Evolutionary conservation across 208 protist species (phyloP), one percentile per base, ranked within the genome.

Genomic region (Angomonas deanei): DNA sequence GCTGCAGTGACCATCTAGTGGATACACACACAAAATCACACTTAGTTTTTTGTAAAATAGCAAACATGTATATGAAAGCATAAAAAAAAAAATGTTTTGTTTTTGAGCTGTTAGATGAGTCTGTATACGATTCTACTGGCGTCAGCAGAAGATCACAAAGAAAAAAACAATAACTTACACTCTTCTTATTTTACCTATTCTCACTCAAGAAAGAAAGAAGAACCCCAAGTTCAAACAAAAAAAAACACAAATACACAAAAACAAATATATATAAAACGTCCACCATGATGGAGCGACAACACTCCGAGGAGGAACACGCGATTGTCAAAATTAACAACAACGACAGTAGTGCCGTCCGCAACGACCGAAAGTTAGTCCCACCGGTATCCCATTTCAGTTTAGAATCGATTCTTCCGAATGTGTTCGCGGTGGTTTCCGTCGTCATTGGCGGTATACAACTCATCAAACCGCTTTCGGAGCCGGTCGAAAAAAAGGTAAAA

Each of bases 11-110:
- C 15, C 8, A 42, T 42, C 34, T 42, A 42, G 15, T 42, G 15
- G 34, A 26, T 73, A 21, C 48, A 27, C 1, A 36, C 39, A 23
- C 36, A 19, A 4, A 48, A 61, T 66, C 30, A 1, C 54, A 42
- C 42, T 68, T 68, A 60, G 26, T 68, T 73, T 68, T 71, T 28
- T 42, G 61, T 34, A 28, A 32, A 54, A 17, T 38, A 33, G 33
- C 50, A 23, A 58, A n/a, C n/a, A n/a, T n/a, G n/a, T n/a, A n/a
- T n/a, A n/a, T n/a, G n/a, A n/a, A n/a, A n/a, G n/a, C n/a, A n/a
- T n/a, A n/a, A n/a, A n/a, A n/a, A n/a, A n/a, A n/a, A n/a, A n/a
- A n/a, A n/a, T 56, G 28, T 58, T 31, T 49, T 48, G n/a, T 59
- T 30, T 66, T 39, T 46, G 13, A 13, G 21, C 42, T 61, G 30